A percentile compares a stretch with the other conserved stretches of the same genome.
Conservation (phyloP, 352 stramenopile species). For the Phytophthora colocasiae region DNA sequence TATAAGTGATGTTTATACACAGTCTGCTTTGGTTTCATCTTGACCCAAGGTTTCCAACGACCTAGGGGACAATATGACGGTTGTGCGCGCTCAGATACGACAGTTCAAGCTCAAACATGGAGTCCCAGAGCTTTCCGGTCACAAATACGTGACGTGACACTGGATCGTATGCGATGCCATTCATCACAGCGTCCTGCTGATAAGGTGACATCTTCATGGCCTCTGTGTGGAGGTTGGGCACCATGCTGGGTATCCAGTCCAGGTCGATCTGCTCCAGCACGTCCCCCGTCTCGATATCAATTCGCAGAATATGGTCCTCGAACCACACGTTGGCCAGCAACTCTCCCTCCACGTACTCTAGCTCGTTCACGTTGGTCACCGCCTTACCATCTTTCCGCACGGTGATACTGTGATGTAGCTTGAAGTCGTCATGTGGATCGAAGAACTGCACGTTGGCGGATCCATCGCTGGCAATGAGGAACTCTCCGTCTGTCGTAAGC, state of each 20-base stretch:
- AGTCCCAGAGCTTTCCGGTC: slow-evolving; percentile 88
- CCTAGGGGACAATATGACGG: slow-evolving; percentile 16
- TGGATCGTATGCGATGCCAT: slow-evolving; percentile 87
- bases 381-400: slow-evolving; percentile 52
- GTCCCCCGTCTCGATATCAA: slow-evolving; percentile 67
- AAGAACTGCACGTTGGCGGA: slow-evolving; percentile 82
- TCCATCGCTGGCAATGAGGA: slow-evolving; percentile 89
- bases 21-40: not conserved
- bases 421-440: slow-evolving; percentile 66
- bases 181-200: slow-evolving; percentile 83
- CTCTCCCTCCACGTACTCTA: slow-evolving; percentile 86
- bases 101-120: slow-evolving; percentile 83
- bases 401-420: slow-evolving; percentile 59
- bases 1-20: slow-evolving; percentile 20
- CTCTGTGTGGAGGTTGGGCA: slow-evolving; percentile 57
- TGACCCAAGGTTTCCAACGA: not conserved
- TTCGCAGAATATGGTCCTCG: slow-evolving; percentile 75
- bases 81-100: slow-evolving; percentile 49
- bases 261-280: slow-evolving; percentile 83
- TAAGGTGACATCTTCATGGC: slow-evolving; percentile 49
- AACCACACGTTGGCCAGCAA: slow-evolving; percentile 92
- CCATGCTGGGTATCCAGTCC: slow-evolving; percentile 65
- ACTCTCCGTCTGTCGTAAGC: slow-evolving; percentile 81
- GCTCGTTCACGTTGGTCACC: slow-evolving; percentile 82
- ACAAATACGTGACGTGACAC: slow-evolving; percentile 68